These are phyloP conservation scores for Acrodontium crateriforme DNA, from an alignment of 2,329 filamentous ascomycete species.

Conservation along the genomic window DNA sequence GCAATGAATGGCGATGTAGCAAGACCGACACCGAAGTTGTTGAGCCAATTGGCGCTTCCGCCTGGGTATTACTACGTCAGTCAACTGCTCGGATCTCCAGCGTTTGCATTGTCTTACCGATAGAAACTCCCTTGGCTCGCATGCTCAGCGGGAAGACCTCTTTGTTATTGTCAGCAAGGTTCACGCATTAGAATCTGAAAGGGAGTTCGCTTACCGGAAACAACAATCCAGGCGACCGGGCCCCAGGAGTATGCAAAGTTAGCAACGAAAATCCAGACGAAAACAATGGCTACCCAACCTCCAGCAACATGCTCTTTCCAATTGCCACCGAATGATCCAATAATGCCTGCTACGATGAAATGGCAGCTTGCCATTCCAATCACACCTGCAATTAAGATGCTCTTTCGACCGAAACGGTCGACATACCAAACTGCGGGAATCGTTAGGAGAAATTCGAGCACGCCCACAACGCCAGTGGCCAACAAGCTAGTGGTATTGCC, in stretches of 20 bases:
- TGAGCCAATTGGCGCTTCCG: conserved; percentile 12
- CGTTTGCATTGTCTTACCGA: too few relatives aligned
- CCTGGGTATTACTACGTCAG: too few relatives aligned
- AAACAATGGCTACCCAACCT: conserved; percentile 55
- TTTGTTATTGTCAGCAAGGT: too few relatives aligned
- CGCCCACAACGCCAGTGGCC: conserved; percentile 58
- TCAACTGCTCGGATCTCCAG: too few relatives aligned
- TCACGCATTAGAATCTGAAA: too few relatives aligned
- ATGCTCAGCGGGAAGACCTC: conserved; percentile 17
- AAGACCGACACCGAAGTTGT: conserved; percentile 51
- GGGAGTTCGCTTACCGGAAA: conserved; percentile 62
- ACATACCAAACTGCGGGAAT: conserved; percentile 54
- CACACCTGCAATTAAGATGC: conserved; percentile 24
- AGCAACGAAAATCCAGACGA: conserved; percentile 63
- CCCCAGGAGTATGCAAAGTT: conserved; percentile 68
- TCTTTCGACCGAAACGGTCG: conserved; percentile 38
- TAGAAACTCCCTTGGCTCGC: conserved; percentile 14
- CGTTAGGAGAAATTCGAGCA: conserved; percentile 55
- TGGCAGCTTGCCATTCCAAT: conserved; percentile 35
- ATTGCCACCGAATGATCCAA: conserved; percentile 46
- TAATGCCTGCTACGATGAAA: conserved; percentile 28
- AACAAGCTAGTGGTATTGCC: conserved; percentile 41
- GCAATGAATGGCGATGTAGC: conserved; percentile 47
- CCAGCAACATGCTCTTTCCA: conserved; percentile 46
- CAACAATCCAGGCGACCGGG: conserved; percentile 54